A percentile compares a stretch with the other conserved stretches of the same genome.
These are phyloP conservation scores for Melampsora americana DNA, from an alignment of 1,284 basidiomycete genomes.

Conservation along the genomic window DNA sequence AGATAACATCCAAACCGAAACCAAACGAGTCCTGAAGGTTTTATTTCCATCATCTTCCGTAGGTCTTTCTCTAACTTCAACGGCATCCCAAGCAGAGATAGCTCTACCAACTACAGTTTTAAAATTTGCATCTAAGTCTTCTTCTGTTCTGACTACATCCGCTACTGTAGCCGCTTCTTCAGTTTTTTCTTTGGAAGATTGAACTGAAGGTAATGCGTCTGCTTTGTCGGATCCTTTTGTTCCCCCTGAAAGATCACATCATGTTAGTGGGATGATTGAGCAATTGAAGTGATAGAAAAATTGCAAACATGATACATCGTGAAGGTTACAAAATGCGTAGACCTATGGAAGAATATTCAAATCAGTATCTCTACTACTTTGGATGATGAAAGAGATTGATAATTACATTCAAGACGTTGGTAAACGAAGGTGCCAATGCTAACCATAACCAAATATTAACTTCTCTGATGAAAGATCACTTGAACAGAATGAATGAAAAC, in stretches of 20 bases:
- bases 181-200: constrained; percentile 66
- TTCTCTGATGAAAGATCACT: not conserved
- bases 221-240: constrained; percentile 95
- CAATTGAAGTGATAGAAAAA: not conserved
- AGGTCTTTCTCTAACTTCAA: constrained; percentile 59
- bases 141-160: constrained; percentile 60
- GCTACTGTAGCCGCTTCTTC: constrained; percentile 74
- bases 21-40: constrained; percentile 54
- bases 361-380: constrained; percentile 82
- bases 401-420: constrained; percentile 67
- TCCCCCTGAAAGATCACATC: constrained; percentile 61
- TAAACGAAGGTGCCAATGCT: constrained; percentile 82
- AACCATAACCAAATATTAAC: not conserved
- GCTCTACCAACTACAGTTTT: constrained; percentile 90
- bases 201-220: constrained; percentile 85
- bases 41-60: constrained; percentile 53
- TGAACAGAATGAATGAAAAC: not conserved
- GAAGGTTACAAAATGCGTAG: constrained; percentile 62
- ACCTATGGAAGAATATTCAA: constrained; percentile 56
- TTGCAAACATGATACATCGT: constrained; percentile 59
- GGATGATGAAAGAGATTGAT: not conserved
- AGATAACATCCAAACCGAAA: constrained; percentile 52
- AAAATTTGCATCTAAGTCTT: constrained; percentile 88
- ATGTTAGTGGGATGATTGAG: not conserved
- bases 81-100: constrained; percentile 71